Base-by-base conservation (phyloP, 2,329 filamentous ascomycete species). In the Aspergillus floridensis region DNA sequence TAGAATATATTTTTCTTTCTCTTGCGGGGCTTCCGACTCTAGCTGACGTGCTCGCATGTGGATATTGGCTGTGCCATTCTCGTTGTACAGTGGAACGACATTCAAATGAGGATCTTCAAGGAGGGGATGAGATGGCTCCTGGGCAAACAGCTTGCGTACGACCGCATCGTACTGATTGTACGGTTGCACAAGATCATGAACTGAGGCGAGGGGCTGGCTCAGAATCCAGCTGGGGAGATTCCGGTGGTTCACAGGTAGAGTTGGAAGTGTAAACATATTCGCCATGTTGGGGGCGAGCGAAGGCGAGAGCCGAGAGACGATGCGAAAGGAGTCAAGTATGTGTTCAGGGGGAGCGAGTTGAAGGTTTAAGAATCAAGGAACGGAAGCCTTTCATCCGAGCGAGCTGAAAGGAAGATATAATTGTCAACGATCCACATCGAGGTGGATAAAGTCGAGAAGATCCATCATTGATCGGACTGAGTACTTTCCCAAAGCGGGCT, bases 121-220 rank as follows among this genome's bases (percentile, higher is more conserved):
- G 21, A 67, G 65, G 12, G 68, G 57, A 53, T 77, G 66, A 22
- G 68, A 63, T n/a, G 69, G 72, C n/a, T 76, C 66, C 58, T 77
- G 76, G 5, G 76, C 76, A 60, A 72, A 79, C 7, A 72, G 64
- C 57, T 73, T 75, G 26, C 76, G 72, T 3, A 74, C 57, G 24
- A 67, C 70, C 2, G 65, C 68, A 57, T 78, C 76, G 46, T 70
- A 76, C 3, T 66, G 66, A 53, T 74, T 76, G 66, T 72, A 79
- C 1, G 76, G 76, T 24, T 65, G 59, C 10, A 76, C 53, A 59
- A 74, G 66, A 14, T 73, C 63, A 3, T 56, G 54, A 2, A 75
- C 69, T n/a, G 69, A 65, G 5, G 57, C 67, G 5, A 69, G 57
- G 4, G 66, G 62, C 11, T 71, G 62, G 5, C 65, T 60, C 6